Evolutionary conservation across 768 basidiomycete genomes (phyloP).

Genomic region (Kockovaella imperatae): DNA sequence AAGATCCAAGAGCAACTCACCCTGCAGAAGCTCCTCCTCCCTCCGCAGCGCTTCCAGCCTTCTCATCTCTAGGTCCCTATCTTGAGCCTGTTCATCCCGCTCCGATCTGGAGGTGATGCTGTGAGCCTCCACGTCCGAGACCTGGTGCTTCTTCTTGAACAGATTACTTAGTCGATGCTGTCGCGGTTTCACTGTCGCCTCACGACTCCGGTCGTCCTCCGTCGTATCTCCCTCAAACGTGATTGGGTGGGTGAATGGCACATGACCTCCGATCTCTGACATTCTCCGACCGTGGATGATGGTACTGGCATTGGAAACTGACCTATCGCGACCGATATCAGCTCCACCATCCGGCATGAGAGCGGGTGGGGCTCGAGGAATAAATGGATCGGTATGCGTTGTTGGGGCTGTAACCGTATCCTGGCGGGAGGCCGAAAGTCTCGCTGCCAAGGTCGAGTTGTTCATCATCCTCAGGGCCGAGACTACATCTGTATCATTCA

Average conservation of each 20-base stretch:
- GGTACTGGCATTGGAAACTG: not conserved
- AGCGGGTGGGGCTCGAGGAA: slow-evolving; percentile 3
- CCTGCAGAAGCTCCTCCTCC: slow-evolving; percentile 33
- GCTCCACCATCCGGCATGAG: slow-evolving; percentile 1
- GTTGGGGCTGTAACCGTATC: slow-evolving; percentile 9
- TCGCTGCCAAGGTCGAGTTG: slow-evolving; percentile 3
- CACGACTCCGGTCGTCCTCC: slow-evolving; percentile 7
- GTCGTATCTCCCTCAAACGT: slow-evolving; percentile 7
- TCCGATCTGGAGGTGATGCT: too few relatives aligned
- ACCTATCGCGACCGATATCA: not conserved
- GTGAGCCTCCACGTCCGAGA: too few relatives aligned
- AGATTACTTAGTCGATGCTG: too few relatives aligned
- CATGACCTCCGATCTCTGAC: slow-evolving; percentile 30
- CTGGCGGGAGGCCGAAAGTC: not conserved
- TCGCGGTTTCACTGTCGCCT: too few relatives aligned
- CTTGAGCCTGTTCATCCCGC: slow-evolving; percentile 11
- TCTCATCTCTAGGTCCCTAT: slow-evolving; percentile 16
- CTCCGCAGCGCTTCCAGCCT: slow-evolving; percentile 27
- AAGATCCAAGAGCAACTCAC: slow-evolving; percentile 7
- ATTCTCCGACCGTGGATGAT: slow-evolving; percentile 2
- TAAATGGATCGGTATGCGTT: slow-evolving; percentile 3
- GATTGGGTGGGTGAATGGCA: slow-evolving; percentile 35
- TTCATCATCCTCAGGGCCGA: slow-evolving; percentile 26
- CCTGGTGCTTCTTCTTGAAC: too few relatives aligned
- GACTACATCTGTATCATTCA: slow-evolving; percentile 26